Base-by-base conservation (phyloP, 179 eudicot genomes). In the Pouteria campechiana region DNA sequence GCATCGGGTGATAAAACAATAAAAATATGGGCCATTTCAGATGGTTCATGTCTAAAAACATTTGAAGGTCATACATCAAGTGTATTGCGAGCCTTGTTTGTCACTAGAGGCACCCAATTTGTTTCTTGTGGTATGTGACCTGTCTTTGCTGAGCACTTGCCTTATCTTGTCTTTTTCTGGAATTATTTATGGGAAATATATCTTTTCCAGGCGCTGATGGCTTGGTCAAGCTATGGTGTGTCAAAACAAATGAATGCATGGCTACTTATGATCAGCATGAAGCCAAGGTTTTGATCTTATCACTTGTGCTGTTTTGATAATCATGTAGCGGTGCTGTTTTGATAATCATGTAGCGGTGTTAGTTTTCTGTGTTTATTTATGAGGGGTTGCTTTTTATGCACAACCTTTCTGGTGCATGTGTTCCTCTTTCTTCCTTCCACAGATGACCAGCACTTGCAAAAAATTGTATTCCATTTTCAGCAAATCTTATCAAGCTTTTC, bases 61-160 rank as follows among this genome's bases (percentile, higher is more conserved):
- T 90, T 90, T 60, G 98, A 90, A 59, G 98, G 96, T 50, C 98
- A 90, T 52, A 82, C 92, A 46, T 73, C 98, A 41, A 76, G 84
- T 55, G 98, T 90, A 45, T 43, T 73, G 18, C 79, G 84, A 71
- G 94, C 94, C 57, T 87, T 82, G 17, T 90, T 79, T 48, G 49
- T 82, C 15, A 57, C 87, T 8, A 80, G 92, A 48, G 95, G 98
- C 44, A 59, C 87, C 39, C 96, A 86, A 48, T 69, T 90, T 77
- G 85, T 86, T 50, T 90, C 98, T 48, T 72, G 83, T 54, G 94
- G 98, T 89, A 68, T 79, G 35, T 28, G 42, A 43, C 28, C 32
- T 48, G n/a, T n/a, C n/a, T n/a, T n/a, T n/a, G n/a, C n/a, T n/a
- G n/a, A n/a, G 28, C 25, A 41, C 11, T 7, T 19, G 27, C 28